These are phyloP conservation scores for Helicostylum pulchrum DNA, from an alignment of 192 early-diverging fungal species.

Conservation along the genomic window DNA sequence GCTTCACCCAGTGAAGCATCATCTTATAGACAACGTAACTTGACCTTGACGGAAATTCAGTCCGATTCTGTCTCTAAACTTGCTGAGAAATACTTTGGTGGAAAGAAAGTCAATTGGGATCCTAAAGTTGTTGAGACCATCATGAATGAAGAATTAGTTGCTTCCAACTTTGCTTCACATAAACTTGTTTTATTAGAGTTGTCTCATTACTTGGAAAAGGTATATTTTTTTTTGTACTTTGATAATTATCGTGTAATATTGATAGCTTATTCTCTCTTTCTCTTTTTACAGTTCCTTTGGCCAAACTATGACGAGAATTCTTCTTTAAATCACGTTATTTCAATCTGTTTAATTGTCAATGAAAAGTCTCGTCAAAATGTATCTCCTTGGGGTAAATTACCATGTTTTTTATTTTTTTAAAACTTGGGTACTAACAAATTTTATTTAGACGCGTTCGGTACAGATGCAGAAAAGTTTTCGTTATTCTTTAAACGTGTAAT, in stretches of 20 bases:
- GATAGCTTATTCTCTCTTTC: constrained; percentile 14
- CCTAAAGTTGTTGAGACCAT: constrained; percentile 55
- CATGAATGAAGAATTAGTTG: constrained; percentile 56
- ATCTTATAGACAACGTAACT: constrained; percentile 32
- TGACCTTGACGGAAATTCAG: constrained; percentile 52
- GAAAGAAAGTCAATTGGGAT: constrained; percentile 37
- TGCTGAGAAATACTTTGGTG: constrained; percentile 42
- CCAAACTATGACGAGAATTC: constrained; percentile 53
- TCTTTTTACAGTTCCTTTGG: constrained; percentile 70
- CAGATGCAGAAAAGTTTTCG: constrained; percentile 48
- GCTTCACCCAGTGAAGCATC: constrained; percentile 37
- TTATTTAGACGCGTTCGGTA: constrained; percentile 32
- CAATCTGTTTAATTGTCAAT: constrained; percentile 84
- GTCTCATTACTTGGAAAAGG: constrained; percentile 76
- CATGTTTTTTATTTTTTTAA: background rate
- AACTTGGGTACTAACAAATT: constrained; percentile 18
- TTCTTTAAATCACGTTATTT: constrained; percentile 59
- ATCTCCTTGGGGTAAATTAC: constrained; percentile 49
- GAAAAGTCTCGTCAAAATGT: constrained; percentile 84
- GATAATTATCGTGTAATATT: background rate
- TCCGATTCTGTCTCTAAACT: constrained; percentile 46
- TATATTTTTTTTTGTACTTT: constrained; percentile 17
- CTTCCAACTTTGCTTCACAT: constrained; percentile 45
- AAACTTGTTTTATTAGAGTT: constrained; percentile 72
- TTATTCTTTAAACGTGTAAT: constrained; percentile 56